phyloP scores from a whole-genome alignment of 129 eudicot species.

The Helianthus tuberosus region DNA sequence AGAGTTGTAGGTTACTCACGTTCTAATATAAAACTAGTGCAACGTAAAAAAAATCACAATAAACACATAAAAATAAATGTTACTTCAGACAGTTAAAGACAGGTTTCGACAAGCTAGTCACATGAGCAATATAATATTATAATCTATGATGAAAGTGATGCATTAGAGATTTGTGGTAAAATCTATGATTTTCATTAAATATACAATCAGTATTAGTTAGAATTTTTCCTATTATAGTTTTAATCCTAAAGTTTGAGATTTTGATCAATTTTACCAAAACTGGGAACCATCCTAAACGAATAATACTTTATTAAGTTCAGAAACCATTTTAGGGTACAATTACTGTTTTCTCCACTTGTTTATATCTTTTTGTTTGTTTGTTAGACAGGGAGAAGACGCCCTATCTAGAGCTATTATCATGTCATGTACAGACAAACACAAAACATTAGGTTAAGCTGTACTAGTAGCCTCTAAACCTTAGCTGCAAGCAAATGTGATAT shows the following conservation, averaged over 20 bases:
- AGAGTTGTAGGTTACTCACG: too few relatives aligned
- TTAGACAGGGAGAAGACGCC: not conserved
- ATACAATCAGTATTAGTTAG: not conserved
- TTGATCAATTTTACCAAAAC: not conserved
- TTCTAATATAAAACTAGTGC: too few relatives aligned
- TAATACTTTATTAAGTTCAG: not conserved
- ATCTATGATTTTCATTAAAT: too few relatives aligned
- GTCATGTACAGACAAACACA: conserved; percentile 25
- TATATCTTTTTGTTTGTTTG: conserved; percentile 1
- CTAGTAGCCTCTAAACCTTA: conserved; percentile 1
- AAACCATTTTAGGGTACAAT: conserved; percentile 1
- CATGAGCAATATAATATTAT: too few relatives aligned
- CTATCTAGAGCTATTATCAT: conserved; percentile 18
- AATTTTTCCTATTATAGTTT: not conserved
- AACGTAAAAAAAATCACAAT: too few relatives aligned
- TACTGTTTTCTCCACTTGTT: not conserved
- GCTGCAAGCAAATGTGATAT: not conserved
- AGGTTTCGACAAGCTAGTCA: too few relatives aligned
- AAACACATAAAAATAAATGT: too few relatives aligned
- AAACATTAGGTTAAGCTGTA: conserved; percentile 32
- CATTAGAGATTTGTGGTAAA: too few relatives aligned
- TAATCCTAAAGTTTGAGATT: not conserved
- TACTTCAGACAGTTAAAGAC: too few relatives aligned
- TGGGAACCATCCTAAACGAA: conserved; percentile 1
- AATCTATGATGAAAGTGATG: too few relatives aligned